Percentiles rank a stretch among this genome's conserved stretches.
These are phyloP conservation scores for Mesembryanthemum crystallinum DNA, from an alignment of 148 eudicot species.

Conservation along the genomic window DNA sequence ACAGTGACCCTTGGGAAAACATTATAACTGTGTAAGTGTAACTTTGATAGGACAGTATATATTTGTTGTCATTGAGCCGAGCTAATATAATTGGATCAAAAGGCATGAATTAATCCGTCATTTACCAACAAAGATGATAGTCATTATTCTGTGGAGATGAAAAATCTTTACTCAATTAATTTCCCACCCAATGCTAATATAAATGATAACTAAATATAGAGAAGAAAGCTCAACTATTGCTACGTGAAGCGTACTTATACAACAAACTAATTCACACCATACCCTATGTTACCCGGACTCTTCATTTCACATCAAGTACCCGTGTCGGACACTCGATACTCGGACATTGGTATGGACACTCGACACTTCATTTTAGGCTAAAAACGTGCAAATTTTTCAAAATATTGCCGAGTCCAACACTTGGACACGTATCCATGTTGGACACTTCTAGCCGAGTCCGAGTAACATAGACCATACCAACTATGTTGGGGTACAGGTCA, in stretches of 20 bases:
- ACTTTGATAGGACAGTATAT: neutral
- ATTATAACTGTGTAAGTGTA: neutral
- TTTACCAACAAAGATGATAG: neutral
- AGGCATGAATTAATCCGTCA: neutral
- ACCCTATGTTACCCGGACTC: too few species aligned
- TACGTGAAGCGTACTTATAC: neutral
- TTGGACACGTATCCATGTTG: too few species aligned
- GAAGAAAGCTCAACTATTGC: neutral
- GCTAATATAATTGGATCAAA: neutral
- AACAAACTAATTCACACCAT: neutral
- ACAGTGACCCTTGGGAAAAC: neutral
- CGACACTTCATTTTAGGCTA: too few species aligned
- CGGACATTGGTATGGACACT: too few species aligned
- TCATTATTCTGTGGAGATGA: neutral
- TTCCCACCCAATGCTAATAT: neutral
- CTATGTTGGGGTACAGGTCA: neutral
- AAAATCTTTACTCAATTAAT: neutral
- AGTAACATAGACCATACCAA: too few species aligned
- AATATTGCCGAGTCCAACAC: too few species aligned
- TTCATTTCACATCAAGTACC: too few species aligned
- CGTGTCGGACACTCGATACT: too few species aligned
- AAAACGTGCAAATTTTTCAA: too few species aligned
- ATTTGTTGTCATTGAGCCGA: neutral
- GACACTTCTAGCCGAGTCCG: too few species aligned
- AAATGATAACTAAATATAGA: neutral